Evolutionary conservation across 768 basidiomycete genomes (phyloP).

Genomic region (Hericium rajendrae): DNA sequence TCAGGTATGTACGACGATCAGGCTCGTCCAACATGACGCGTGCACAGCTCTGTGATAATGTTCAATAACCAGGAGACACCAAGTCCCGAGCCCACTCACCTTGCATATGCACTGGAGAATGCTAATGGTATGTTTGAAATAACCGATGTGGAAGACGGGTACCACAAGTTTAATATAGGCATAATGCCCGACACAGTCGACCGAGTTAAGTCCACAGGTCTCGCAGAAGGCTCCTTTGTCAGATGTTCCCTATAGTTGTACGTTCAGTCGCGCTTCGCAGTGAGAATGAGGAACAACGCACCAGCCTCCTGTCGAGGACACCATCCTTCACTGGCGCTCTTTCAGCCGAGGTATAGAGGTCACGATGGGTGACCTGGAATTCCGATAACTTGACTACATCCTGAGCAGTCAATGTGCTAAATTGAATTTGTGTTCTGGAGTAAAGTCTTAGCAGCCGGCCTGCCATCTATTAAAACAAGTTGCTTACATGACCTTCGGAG

Average conservation of each 20-base stretch:
- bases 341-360: conserved; percentile 80
- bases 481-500: conserved; percentile 75
- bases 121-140: conserved; percentile 90
- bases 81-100: conserved; percentile 32
- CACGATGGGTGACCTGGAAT: conserved; percentile 89
- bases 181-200: conserved; percentile 97
- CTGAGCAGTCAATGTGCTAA: conserved; percentile 86
- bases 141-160: conserved; percentile 97
- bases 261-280: neutral
- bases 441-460: neutral
- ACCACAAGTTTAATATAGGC: conserved; percentile 96
- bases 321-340: conserved; percentile 85
- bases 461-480: neutral
- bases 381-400: conserved; percentile 95
- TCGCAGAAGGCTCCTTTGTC: conserved; percentile 90
- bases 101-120: conserved; percentile 97
- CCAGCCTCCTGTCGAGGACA: conserved; percentile 85
- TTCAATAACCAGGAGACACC: conserved; percentile 1
- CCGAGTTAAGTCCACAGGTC: conserved; percentile 85
- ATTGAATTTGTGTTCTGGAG: conserved; percentile 87
- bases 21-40: conserved; percentile 82
- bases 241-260: conserved; percentile 66
- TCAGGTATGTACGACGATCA: conserved; percentile 75
- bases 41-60: conserved; percentile 63
- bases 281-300: conserved; percentile 26